Evolutionary conservation across 306 rosid genomes (phyloP).

Genomic region (Sechiopsis laciniata): DNA sequence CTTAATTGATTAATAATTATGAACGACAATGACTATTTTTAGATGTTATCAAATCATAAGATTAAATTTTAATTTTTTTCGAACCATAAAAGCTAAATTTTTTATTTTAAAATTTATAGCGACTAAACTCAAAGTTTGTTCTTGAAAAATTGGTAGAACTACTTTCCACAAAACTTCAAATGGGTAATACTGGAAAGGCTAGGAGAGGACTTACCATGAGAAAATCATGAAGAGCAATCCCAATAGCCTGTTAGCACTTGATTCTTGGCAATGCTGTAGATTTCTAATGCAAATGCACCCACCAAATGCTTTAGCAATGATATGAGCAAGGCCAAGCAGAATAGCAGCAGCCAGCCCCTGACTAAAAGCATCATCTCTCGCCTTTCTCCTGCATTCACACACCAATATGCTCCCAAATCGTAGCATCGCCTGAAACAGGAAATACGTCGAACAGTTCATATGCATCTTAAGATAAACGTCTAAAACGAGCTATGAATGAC

Average conservation of each 20-base stretch:
- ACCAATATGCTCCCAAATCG: slow-evolving; percentile 34
- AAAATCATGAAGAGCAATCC: slow-evolving; percentile 47
- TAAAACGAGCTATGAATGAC: not conserved
- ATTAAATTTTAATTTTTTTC: too few species aligned
- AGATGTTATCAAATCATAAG: not conserved
- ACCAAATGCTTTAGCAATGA: slow-evolving; percentile 53
- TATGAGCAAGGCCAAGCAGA: slow-evolving; percentile 51
- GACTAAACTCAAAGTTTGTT: too few species aligned
- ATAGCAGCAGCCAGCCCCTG: slow-evolving; percentile 64
- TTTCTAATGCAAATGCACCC: slow-evolving; percentile 60
- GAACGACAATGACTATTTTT: too few species aligned
- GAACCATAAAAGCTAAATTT: too few species aligned
- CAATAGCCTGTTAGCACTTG: slow-evolving; percentile 49
- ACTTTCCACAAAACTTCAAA: not conserved
- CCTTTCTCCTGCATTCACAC: slow-evolving; percentile 55
- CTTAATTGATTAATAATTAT: too few species aligned
- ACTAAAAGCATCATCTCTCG: slow-evolving; percentile 57
- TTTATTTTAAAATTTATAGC: too few species aligned
- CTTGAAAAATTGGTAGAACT: too few species aligned
- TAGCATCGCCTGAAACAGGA: slow-evolving; percentile 41
- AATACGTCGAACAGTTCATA: slow-evolving; percentile 9
- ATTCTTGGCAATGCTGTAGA: slow-evolving; percentile 25
- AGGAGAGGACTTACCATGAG: slow-evolving; percentile 49
- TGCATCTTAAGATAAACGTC: not conserved
- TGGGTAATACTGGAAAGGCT: not conserved